Evolutionary conservation across 169 alveolate species (phyloP).

Genomic region (Cryptosporidium ryanae): DNA sequence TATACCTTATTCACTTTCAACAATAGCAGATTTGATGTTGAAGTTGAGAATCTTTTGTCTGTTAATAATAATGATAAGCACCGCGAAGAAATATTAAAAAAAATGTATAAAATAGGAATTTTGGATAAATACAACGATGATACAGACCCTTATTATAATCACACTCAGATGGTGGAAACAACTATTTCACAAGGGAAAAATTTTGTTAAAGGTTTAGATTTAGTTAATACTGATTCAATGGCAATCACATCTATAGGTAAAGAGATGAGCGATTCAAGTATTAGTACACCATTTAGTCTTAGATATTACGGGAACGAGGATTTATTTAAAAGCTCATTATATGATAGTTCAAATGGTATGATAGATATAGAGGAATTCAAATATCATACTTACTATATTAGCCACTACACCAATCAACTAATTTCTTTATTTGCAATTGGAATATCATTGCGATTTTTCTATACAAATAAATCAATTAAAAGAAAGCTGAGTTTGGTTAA

Average conservation of each 20-base stretch:
- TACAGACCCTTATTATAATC: constrained; percentile 8
- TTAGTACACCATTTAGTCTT: not conserved
- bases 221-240: not conserved
- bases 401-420: constrained; percentile 27
- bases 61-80: no score
- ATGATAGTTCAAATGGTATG: not conserved
- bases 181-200: not conserved
- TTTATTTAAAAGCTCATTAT: not conserved
- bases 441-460: constrained; percentile 31
- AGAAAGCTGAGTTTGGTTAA: constrained; percentile 52
- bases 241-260: not conserved
- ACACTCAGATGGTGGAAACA: constrained; percentile 21
- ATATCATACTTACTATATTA: constrained; percentile 12
- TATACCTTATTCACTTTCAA: no score
- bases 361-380: constrained; percentile 25
- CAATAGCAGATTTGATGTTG: no score
- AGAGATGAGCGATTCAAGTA: no score
- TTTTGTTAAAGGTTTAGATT: not conserved
- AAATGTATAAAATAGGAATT: not conserved
- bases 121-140: not conserved
- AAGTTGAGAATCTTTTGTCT: no score
- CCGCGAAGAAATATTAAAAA: not conserved
- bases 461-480: constrained; percentile 28
- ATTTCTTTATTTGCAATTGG: constrained; percentile 25
- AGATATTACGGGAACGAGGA: not conserved